These are phyloP conservation scores for Trichosporon inkin DNA, from an alignment of 1,284 basidiomycete genomes.

Conservation along the genomic window DNA sequence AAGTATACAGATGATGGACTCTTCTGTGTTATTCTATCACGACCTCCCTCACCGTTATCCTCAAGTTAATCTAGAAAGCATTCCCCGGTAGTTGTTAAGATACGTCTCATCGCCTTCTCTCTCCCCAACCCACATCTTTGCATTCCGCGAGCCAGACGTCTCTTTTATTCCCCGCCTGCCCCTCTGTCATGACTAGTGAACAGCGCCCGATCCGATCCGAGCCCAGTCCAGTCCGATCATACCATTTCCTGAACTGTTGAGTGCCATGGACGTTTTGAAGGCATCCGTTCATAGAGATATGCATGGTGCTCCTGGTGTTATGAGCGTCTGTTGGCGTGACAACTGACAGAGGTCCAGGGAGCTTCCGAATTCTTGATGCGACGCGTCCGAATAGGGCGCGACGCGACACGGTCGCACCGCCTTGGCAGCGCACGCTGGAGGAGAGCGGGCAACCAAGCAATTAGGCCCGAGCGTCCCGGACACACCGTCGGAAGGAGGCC, in stretches of 20 bases:
- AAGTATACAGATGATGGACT: conserved; percentile 13
- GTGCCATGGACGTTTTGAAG: conserved; percentile 5
- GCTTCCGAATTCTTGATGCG: no score
- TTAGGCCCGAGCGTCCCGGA: no score
- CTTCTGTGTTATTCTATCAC: conserved; percentile 3
- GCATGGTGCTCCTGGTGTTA: conserved; percentile 4
- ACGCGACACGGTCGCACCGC: no score
- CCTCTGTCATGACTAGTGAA: not conserved
- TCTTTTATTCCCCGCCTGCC: not conserved
- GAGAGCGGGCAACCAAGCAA: no score
- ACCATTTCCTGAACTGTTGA: not conserved
- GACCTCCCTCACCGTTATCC: not conserved
- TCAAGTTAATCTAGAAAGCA: conserved; percentile 6
- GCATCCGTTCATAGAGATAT: conserved; percentile 7
- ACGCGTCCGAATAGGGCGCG: no score
- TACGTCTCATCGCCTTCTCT: not conserved
- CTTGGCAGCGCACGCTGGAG: no score
- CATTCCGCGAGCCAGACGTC: conserved; percentile 1
- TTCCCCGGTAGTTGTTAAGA: not conserved
- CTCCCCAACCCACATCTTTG: not conserved
- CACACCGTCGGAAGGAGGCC: no score
- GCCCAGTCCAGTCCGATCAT: not conserved
- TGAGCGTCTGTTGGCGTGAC: no score
- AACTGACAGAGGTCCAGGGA: no score
- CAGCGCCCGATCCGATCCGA: not conserved